These are phyloP conservation scores for Chenopodium suecicum DNA, from an alignment of 148 eudicot genomes.

Conservation along the genomic window DNA sequence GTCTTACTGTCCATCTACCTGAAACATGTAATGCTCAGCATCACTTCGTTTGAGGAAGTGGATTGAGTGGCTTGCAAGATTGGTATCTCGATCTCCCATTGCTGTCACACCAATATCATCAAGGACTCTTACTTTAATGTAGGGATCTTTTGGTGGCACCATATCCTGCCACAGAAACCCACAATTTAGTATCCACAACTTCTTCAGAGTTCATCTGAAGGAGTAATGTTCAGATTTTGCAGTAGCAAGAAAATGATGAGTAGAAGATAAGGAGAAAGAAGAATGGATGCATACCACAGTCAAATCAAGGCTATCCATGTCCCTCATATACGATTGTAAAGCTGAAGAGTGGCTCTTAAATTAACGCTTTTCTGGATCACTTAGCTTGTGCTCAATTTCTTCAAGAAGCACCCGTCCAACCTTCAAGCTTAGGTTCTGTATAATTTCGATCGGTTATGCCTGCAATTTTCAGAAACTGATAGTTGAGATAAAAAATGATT, in stretches of 20 bases:
- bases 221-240: not conserved
- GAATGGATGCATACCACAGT: conserved; percentile 55
- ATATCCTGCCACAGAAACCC: conserved; percentile 52
- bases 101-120: conserved; percentile 78
- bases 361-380: conserved; percentile 73
- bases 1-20: conserved; percentile 36
- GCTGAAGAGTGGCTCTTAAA: conserved; percentile 61
- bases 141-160: conserved; percentile 98
- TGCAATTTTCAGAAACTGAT: conserved; percentile 24
- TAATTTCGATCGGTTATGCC: conserved; percentile 78
- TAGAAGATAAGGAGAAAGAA: not conserved
- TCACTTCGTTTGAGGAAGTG: conserved; percentile 83
- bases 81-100: conserved; percentile 51
- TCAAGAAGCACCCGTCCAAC: conserved; percentile 70
- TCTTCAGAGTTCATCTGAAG: not conserved
- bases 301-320: conserved; percentile 70
- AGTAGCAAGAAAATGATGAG: conserved; percentile 2
- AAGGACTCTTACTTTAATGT: conserved; percentile 85
- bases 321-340: conserved; percentile 58
- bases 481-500: not conserved
- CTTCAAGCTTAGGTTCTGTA: conserved; percentile 74
- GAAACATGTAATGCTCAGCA: conserved; percentile 86
- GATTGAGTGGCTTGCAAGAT: conserved; percentile 67
- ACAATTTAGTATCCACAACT: not conserved
- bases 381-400: conserved; percentile 74